Evolutionary conservation across 768 basidiomycete species (phyloP).

Genomic region (Fomitopsis serialis): DNA sequence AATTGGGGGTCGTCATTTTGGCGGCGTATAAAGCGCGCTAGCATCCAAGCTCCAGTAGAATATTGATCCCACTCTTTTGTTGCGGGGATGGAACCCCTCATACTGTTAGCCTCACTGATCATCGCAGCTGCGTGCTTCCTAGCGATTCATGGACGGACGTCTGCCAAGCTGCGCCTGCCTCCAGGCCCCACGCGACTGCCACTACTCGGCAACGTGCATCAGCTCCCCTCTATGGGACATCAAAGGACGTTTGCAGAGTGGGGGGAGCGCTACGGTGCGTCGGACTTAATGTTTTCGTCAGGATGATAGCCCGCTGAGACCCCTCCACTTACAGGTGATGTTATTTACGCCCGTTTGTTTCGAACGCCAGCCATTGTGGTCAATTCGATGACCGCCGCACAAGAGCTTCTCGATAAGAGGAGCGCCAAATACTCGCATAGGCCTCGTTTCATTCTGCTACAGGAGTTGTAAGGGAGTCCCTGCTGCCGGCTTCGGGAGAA

Average conservation of each 20-base stretch:
- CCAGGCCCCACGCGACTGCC: constrained; percentile 2
- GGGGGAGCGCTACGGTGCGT: constrained; percentile 11
- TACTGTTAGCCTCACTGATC: no score
- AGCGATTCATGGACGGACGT: no score
- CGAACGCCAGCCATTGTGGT: constrained; percentile 17
- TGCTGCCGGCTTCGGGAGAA: not conserved
- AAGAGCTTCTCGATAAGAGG: constrained; percentile 25
- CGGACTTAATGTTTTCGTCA: not conserved
- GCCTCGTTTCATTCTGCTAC: constrained; percentile 14
- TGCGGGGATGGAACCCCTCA: no score
- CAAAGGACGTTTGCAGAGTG: constrained; percentile 11
- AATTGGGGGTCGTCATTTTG: no score
- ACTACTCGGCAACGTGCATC: constrained; percentile 11
- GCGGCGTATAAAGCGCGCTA: no score
- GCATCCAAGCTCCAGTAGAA: no score
- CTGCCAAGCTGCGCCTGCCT: not conserved
- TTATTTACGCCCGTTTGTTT: constrained; percentile 15
- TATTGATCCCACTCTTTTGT: no score
- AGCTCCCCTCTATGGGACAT: constrained; percentile 8
- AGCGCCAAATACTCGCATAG: constrained; percentile 23
- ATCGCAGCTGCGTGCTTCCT: no score
- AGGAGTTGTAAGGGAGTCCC: constrained; percentile 17
- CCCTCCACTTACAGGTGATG: constrained; percentile 10
- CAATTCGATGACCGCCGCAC: constrained; percentile 17
- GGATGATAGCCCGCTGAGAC: not conserved